Evolutionary conservation across 2,329 filamentous ascomycete genomes (phyloP).

Genomic region (Diaporthe citrichinensis): DNA sequence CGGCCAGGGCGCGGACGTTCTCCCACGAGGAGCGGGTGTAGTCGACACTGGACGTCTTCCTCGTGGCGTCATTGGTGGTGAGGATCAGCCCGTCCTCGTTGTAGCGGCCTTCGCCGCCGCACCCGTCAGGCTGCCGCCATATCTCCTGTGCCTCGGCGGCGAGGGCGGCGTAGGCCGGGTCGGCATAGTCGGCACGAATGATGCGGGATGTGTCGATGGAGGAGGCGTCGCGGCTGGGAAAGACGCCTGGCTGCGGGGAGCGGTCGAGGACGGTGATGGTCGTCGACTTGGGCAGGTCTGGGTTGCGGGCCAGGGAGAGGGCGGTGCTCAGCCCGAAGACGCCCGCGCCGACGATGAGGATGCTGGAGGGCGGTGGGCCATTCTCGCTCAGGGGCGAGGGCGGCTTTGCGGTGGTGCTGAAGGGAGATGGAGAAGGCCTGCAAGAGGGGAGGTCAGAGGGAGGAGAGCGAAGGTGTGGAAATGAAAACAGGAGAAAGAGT

Average conservation of each 20-base stretch:
- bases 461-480: background rate
- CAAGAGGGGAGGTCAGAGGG: conserved; percentile 3
- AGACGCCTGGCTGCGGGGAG: conserved; percentile 59
- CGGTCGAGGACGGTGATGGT: conserved; percentile 73
- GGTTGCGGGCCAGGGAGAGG: conserved; percentile 76
- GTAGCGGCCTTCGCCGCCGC: conserved; percentile 77
- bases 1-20: conserved; percentile 70
- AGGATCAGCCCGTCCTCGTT: conserved; percentile 78
- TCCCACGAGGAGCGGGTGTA: conserved; percentile 73
- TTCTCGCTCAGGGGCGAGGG: conserved; percentile 17
- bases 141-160: conserved; percentile 77
- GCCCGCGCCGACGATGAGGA: conserved; percentile 79
- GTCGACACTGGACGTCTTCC: conserved; percentile 62
- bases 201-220: conserved; percentile 76
- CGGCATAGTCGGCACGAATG: conserved; percentile 83
- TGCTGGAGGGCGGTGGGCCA: conserved; percentile 57
- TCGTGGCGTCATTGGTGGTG: conserved; percentile 64
- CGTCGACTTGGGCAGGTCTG: conserved; percentile 64
- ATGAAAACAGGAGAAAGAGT: background rate
- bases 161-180: conserved; percentile 81
- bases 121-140: conserved; percentile 73
- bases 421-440: conserved; percentile 36
- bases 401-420: conserved; percentile 38
- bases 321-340: conserved; percentile 75
- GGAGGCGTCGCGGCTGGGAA: conserved; percentile 71